These are phyloP conservation scores for Cytospora piceae DNA, from an alignment of 2,329 filamentous ascomycete species.

Conservation along the genomic window DNA sequence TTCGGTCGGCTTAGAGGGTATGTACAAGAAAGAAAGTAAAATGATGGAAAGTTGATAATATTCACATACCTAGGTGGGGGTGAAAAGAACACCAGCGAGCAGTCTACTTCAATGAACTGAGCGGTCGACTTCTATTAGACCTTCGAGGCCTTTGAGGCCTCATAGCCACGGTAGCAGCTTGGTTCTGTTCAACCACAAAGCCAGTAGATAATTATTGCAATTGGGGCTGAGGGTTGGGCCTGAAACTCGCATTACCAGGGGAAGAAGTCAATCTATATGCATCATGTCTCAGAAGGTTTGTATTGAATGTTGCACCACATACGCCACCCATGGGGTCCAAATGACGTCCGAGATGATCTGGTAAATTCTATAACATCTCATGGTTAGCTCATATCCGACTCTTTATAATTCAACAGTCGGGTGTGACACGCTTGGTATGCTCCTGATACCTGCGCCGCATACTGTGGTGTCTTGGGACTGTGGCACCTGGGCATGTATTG, in stretches of 20 bases:
- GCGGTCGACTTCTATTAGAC: background rate
- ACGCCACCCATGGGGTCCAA: slow-evolving; percentile 1
- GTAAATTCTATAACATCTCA: background rate
- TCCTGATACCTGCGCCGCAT: too few relatives aligned
- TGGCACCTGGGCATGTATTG: too few relatives aligned
- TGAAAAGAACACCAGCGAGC: background rate
- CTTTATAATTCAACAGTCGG: background rate
- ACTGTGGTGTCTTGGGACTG: too few relatives aligned
- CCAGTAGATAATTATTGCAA: background rate
- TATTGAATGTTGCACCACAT: slow-evolving; percentile 1
- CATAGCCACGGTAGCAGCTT: background rate
- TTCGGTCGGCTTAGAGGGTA: background rate
- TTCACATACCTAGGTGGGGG: background rate
- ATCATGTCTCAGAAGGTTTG: background rate
- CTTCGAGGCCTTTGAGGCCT: background rate
- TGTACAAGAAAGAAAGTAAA: background rate
- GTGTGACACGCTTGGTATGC: background rate
- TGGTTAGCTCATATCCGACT: background rate
- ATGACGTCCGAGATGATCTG: background rate
- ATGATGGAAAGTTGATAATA: background rate
- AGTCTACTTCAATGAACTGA: background rate
- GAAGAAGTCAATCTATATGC: background rate
- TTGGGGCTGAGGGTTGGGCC: background rate
- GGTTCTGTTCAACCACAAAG: background rate
- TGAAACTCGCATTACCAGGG: background rate